These are phyloP conservation scores for Taphrina confusa DNA, from an alignment of 1,139 yeast genomes.

Conservation along the genomic window DNA sequence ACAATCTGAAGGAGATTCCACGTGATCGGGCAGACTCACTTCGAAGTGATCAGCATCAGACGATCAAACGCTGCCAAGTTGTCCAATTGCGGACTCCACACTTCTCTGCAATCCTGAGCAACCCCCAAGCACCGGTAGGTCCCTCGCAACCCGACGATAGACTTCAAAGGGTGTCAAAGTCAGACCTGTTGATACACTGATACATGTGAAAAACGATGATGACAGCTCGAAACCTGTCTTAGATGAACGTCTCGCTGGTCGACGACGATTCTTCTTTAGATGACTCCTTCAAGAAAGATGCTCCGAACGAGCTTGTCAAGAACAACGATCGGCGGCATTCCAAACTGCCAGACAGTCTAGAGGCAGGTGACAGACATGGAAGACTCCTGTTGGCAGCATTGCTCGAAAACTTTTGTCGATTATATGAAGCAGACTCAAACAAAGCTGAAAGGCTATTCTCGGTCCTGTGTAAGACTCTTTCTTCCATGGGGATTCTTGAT, in stretches of 20 bases:
- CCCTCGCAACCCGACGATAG: no score
- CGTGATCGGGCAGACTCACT: no score
- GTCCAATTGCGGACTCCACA: no score
- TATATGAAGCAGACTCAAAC: slow-evolving; percentile 33
- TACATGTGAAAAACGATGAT: no score
- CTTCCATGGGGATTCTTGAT: slow-evolving; percentile 33
- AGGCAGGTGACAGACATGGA: slow-evolving; percentile 28
- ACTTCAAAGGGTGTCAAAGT: no score
- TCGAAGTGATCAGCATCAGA: no score
- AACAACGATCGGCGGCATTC: neutral
- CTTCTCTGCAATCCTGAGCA: no score
- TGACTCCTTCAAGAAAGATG: neutral
- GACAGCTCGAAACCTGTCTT: no score
- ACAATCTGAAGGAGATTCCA: no score
- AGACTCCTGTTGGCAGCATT: slow-evolving; percentile 33
- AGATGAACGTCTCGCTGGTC: slow-evolving; percentile 12
- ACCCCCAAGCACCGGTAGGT: no score
- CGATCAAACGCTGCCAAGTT: no score
- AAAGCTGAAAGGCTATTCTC: slow-evolving; percentile 28
- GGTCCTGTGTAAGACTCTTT: slow-evolving; percentile 25
- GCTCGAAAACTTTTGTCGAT: slow-evolving; percentile 35
- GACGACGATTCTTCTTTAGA: slow-evolving; percentile 8
- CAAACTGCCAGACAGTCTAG: slow-evolving; percentile 1
- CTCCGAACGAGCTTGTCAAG: slow-evolving; percentile 3
- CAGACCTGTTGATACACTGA: no score